Conservation (phyloP, 139 green algal species). For the Desmodesmus armatus region DNA sequence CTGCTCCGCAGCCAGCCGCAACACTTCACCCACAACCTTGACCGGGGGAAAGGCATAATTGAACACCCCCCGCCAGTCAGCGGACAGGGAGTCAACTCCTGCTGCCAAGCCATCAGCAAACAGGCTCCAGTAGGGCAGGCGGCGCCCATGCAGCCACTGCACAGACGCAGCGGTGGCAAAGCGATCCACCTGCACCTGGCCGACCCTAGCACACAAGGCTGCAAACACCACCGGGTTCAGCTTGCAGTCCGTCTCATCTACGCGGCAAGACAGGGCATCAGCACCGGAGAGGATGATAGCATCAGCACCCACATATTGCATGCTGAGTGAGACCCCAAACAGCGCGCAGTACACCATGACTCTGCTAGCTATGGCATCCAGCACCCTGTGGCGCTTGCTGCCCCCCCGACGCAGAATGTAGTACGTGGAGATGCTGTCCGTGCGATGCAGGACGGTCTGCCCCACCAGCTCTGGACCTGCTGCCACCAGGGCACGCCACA, state of each 20-base stretch:
- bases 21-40: background rate
- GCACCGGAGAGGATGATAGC: slow-evolving; percentile 16
- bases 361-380: background rate
- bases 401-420: background rate
- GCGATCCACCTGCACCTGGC: background rate
- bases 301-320: slow-evolving; percentile 15
- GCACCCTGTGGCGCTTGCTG: too few relatives aligned
- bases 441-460: slow-evolving; percentile 6
- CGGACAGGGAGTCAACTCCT: slow-evolving; percentile 2
- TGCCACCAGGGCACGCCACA: background rate
- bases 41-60: slow-evolving; percentile 19
- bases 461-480: background rate
- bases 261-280: background rate
- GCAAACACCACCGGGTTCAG: background rate
- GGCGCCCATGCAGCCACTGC: background rate
- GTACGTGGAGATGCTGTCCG: slow-evolving; percentile 32
- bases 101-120: slow-evolving; percentile 8
- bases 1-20: slow-evolving; percentile 6
- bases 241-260: slow-evolving; percentile 28
- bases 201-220: background rate
- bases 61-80: background rate
- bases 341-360: slow-evolving; percentile 18
- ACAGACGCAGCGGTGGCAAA: background rate
- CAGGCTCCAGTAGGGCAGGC: slow-evolving; percentile 3
- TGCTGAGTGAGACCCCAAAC: background rate